Conservation (phyloP, 2,329 filamentous ascomycete species). For the Exserohilum turcica region DNA sequence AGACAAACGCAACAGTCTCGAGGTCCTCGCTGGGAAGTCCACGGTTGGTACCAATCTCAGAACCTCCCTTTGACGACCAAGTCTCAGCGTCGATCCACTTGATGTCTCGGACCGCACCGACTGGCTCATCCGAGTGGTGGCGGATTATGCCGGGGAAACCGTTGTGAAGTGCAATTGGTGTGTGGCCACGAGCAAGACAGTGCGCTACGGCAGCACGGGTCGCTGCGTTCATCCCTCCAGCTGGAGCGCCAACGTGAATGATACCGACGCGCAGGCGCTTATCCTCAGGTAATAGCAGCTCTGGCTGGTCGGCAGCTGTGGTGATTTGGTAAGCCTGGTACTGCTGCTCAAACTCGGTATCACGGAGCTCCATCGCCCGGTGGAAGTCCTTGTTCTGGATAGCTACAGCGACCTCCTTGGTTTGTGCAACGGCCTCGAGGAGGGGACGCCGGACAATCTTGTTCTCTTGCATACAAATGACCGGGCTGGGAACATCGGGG, state of each 20-base stretch:
- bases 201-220: constrained; percentile 92
- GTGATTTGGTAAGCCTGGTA: constrained; percentile 90
- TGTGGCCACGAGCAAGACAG: constrained; percentile 89
- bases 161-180: constrained; percentile 90
- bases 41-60: constrained; percentile 97
- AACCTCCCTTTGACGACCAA: constrained; percentile 96
- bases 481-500: constrained; percentile 86
- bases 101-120: constrained; percentile 82
- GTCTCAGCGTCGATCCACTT: constrained; percentile 92
- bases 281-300: constrained; percentile 68
- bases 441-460: constrained; percentile 91
- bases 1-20: constrained; percentile 78
- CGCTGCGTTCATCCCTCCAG: constrained; percentile 97
- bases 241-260: constrained; percentile 94
- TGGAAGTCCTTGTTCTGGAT: constrained; percentile 87
- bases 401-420: constrained; percentile 79
- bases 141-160: constrained; percentile 93
- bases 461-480: constrained; percentile 97
- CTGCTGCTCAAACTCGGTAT: constrained; percentile 93
- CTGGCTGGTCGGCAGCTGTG: constrained; percentile 76
- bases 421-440: constrained; percentile 85
- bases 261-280: constrained; percentile 94
- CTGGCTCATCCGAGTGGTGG: constrained; percentile 82
- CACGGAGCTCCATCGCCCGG: constrained; percentile 82
- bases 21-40: constrained; percentile 89